These are phyloP conservation scores for Hansenula lynferdii DNA, from an alignment of 1,139 yeast species.

Conservation along the genomic window DNA sequence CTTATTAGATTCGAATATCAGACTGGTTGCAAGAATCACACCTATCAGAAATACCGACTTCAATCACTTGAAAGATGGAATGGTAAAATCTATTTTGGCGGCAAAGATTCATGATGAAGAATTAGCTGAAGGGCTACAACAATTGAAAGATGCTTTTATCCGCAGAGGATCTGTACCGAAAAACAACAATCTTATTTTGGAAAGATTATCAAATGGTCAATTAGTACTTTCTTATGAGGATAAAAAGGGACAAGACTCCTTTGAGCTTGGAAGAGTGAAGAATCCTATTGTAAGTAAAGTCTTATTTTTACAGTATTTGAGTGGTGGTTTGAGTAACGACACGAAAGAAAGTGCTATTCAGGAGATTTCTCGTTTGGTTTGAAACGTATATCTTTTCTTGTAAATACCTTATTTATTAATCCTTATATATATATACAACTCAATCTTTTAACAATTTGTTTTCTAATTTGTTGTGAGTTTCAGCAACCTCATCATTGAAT, in stretches of 20 bases:
- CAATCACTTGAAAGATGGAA: conserved; percentile 84
- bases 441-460: neutral
- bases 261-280: conserved; percentile 40
- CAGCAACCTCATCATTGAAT: neutral
- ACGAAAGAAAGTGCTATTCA: conserved; percentile 29
- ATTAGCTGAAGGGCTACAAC: conserved; percentile 48
- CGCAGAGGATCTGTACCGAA: conserved; percentile 60
- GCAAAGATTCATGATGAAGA: conserved; percentile 29
- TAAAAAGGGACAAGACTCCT: conserved; percentile 26
- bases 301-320: conserved; percentile 52
- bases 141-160: conserved; percentile 46
- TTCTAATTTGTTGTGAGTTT: neutral
- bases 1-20: conserved; percentile 55
- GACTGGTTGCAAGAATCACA: conserved; percentile 66
- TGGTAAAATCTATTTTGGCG: conserved; percentile 57
- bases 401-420: too few species aligned
- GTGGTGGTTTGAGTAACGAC: conserved; percentile 44
- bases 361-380: conserved; percentile 25
- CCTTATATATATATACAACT: too few species aligned
- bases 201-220: conserved; percentile 40
- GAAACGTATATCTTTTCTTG: neutral
- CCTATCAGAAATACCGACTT: conserved; percentile 91
- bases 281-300: conserved; percentile 49
- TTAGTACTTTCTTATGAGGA: conserved; percentile 40
- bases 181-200: conserved; percentile 51